Evolutionary conservation across 2,329 filamentous ascomycete genomes (phyloP).

Genomic region (Fusarium sambucinum): DNA sequence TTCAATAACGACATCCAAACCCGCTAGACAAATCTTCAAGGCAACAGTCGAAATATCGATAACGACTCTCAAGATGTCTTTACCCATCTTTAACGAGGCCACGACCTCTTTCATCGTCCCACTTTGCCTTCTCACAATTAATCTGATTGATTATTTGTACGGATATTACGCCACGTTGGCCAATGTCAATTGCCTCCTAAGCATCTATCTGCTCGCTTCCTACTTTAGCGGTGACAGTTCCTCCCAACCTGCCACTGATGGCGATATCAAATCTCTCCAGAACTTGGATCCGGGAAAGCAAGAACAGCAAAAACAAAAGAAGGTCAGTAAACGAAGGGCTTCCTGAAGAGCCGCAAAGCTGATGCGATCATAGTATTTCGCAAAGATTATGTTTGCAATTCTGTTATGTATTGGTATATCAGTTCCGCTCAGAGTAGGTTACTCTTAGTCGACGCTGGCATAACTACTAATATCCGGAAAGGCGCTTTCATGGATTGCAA

Average conservation of each 20-base stretch:
- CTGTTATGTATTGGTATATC: background rate
- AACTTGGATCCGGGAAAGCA: background rate
- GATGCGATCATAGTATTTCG: background rate
- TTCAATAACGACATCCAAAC: background rate
- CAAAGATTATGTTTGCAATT: background rate
- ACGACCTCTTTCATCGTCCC: background rate
- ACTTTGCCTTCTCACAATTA: background rate
- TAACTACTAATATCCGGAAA: background rate
- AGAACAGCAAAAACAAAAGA: background rate
- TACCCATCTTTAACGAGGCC: background rate
- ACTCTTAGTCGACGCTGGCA: background rate
- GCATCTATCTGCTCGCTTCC: background rate
- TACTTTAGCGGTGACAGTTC: background rate
- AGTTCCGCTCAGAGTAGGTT: background rate
- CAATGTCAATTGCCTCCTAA: background rate
- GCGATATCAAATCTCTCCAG: background rate
- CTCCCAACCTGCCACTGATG: too few species aligned
- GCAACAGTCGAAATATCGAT: background rate
- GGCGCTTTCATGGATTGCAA: background rate
- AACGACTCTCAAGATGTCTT: background rate
- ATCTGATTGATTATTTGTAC: background rate
- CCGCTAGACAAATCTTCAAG: too few species aligned
- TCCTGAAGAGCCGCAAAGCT: background rate
- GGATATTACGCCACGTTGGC: background rate
- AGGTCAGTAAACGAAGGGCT: accelerated